A percentile compares a stretch with the other conserved stretches of the same genome.
Conservation (phyloP, 768 basidiomycete species). For the Lactarius akahatsu region DNA sequence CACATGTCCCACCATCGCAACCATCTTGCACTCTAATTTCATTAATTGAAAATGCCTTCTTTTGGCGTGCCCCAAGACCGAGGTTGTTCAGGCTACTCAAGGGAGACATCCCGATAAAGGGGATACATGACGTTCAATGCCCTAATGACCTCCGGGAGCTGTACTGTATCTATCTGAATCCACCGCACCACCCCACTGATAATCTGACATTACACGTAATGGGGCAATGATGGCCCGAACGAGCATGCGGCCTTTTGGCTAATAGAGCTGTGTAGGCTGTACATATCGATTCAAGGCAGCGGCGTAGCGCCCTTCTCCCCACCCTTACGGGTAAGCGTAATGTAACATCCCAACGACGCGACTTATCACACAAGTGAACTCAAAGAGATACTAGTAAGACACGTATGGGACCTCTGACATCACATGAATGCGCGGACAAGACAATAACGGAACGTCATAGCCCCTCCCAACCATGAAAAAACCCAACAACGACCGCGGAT, state of each 20-base stretch:
- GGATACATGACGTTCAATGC: background rate
- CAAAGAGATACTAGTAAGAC: slow-evolving; percentile 2
- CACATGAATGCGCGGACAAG: slow-evolving; percentile 9
- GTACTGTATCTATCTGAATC: too few relatives aligned
- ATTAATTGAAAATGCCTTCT: background rate
- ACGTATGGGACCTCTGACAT: slow-evolving; percentile 10
- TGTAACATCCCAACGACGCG: background rate
- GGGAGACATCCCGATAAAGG: background rate
- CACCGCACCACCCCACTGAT: background rate
- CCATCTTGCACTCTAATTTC: background rate
- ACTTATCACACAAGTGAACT: slow-evolving; percentile 3
- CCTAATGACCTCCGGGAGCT: background rate
- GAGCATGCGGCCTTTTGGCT: slow-evolving; percentile 17
- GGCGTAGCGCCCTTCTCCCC: too few relatives aligned
- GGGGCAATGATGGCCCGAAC: background rate
- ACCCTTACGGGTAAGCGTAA: background rate
- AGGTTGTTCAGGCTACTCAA: background rate
- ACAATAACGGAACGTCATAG: slow-evolving; percentile 8
- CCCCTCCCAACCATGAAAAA: slow-evolving; percentile 11
- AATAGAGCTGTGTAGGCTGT: background rate
- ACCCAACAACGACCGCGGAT: slow-evolving; percentile 6
- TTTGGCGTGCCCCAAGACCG: background rate
- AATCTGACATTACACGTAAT: background rate
- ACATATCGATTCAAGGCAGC: slow-evolving; percentile 2
- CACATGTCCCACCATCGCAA: background rate